Base-by-base conservation (phyloP, 2,329 filamentous ascomycete species). In the Cordyceps sp. region DNA sequence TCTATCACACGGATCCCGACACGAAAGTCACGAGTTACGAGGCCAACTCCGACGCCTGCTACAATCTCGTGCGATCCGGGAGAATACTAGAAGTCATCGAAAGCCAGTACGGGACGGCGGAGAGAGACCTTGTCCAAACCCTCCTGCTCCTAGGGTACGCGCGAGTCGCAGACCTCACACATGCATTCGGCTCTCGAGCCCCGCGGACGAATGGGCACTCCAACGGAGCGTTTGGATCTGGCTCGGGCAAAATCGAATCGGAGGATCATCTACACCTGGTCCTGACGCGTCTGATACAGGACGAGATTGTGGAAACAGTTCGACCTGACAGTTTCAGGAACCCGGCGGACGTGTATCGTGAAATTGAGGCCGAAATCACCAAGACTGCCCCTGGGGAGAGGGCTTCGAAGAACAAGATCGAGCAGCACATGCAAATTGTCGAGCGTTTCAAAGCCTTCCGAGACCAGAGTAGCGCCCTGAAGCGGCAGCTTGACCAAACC, bases 81-180 rank as follows among this genome's bases (percentile, higher is more conserved):
- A 90, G 84, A 54, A 79, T 93, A 25, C 59, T 90, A 19, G 71
- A 85, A 40, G 62, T 83, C 37, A 68, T 90, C 27, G 74, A 84
- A 42, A 67, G 66, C 22, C 71, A 78, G 42, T 78, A 84, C 48
- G 88, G 86, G 14, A 59, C 64, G n/a, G 67, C 74, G 38, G 84
- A 84, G 20, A 72, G 74, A 35, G 72, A 76, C 38, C 63, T 94
- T 25, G 67, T 90, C 36, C 73, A 81, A 43, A 78, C 77, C 20
- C 59, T 94, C 26, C 59, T 93, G 37, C 65, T 77, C 34, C 64
- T 86, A 14, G 88, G 88, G 2, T 80, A 90, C 55, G 78, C 78
- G 20, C 74, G 71, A 47, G 64, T 86, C 22, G 67, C 64, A 26
- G 77, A 85, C 42, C 61, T 88, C 27, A 64, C 65, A n/a, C 69